Base-by-base conservation (phyloP, 2,329 filamentous ascomycete species). In the Exophiala mesophila region DNA sequence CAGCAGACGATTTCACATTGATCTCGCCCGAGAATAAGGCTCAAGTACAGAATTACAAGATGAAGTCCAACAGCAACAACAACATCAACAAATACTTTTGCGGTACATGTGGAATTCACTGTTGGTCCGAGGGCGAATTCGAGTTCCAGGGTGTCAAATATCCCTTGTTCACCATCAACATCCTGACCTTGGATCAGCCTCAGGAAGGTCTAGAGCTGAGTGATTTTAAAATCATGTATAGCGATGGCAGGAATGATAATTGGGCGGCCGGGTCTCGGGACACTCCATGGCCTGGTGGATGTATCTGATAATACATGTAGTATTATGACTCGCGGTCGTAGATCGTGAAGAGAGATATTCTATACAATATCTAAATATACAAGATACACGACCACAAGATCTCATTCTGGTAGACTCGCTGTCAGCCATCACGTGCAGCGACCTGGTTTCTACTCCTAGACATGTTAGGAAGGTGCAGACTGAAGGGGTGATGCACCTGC, bases 201-300 rank as follows among this genome's bases (percentile, higher is more conserved):
- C 53, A 55, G 43, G 45, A 52, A 3, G 50, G 53, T 1, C 33
- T 55, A 15, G 53, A 55, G 18, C 35, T 55, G 36, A 52, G 42
- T 20, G 32, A 43, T 16, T 47, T 44, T 20, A 51, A 49, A 40
- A 42, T 49, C 3, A 3, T 17, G 5, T 55, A 55, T 36, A 12
- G 7, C 4, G 52, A 53, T 31, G 47, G 47, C 5, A 36, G 39
- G 39, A 34, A 49, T 32, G 46, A 52, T 30, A 47, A 48, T 15
- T 49, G 37, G 34, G 36, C 17, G 16, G 37, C 19, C 7, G 45
- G 41, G 9, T 5, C n/a, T 12, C 44, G 21, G 18, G 49, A 45
- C 34, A 16, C 15, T n/a, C 51, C 51, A 4, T 52, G 36, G 38
- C 33, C 36, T 6, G 36, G 47, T 19, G 32, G 32, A 7, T 17